A percentile compares a stretch with the other conserved stretches of the same genome.
Evolutionary conservation across 2,329 filamentous ascomycete species (phyloP).

Genomic region (Mycosphaerella arachidis): DNA sequence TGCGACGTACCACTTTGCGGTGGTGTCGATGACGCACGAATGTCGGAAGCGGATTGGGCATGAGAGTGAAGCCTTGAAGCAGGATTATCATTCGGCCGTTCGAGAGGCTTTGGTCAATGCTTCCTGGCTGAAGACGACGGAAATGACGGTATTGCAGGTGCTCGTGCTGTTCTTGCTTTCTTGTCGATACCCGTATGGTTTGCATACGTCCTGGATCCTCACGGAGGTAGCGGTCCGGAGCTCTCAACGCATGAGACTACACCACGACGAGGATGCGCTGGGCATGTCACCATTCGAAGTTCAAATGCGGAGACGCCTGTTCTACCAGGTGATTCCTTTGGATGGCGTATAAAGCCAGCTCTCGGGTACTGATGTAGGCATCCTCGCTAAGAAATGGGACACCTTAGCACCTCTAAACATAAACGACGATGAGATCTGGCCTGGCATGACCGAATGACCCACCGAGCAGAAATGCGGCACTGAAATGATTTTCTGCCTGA

Average conservation of each 20-base stretch:
- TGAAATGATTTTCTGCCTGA: conserved; percentile 46
- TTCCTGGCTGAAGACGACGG: conserved; percentile 61
- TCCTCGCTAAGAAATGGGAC: conserved; percentile 20
- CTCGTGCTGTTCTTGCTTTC: conserved; percentile 56
- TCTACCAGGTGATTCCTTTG: conserved; percentile 56
- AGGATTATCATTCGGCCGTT: conserved; percentile 41
- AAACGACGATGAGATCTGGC: conserved; percentile 29
- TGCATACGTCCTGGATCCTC: conserved; percentile 57
- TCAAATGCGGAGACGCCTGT: conserved; percentile 57
- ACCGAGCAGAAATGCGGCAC: conserved; percentile 48
- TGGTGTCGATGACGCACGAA: conserved; percentile 47
- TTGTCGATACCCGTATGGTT: conserved; percentile 38
- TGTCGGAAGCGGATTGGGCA: conserved; percentile 46
- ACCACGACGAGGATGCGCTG: conserved; percentile 51
- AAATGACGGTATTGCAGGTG: conserved; percentile 62
- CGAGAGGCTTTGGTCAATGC: conserved; percentile 64
- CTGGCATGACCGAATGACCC: conserved; percentile 45
- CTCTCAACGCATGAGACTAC: conserved; percentile 55
- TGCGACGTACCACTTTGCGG: conserved; percentile 54
- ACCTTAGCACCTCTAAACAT: conserved; percentile 28
- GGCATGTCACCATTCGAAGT: conserved; percentile 51
- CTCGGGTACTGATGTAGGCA: conserved; percentile 19
- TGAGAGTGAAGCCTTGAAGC: conserved; percentile 30
- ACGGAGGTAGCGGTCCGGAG: conserved; percentile 57
- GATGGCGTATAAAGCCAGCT: conserved; percentile 37